A percentile compares a stretch with the other conserved stretches of the same genome.
phyloP scores from a whole-genome alignment of 441 rosid species.

The Brassica hybrid region DNA sequence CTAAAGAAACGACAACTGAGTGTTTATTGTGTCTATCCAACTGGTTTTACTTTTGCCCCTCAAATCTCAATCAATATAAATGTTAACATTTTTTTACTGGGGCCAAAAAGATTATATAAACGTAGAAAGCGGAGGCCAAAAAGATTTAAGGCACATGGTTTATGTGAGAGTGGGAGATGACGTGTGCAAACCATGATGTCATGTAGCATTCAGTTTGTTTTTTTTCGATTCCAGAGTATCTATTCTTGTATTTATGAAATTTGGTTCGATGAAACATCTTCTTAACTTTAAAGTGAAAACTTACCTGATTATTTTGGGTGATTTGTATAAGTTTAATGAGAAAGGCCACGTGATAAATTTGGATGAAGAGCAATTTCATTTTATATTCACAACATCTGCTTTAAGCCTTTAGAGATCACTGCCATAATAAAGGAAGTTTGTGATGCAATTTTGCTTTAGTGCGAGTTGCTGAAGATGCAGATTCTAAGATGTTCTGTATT shows the following conservation, averaged over 20 bases:
- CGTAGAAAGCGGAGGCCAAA: neutral
- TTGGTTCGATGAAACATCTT: too few species aligned
- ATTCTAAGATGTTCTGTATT: too few species aligned
- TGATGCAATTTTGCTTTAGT: neutral
- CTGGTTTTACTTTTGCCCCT: conserved; percentile 25
- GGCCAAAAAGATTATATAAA: neutral
- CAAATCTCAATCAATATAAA: conserved; percentile 20
- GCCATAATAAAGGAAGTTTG: neutral
- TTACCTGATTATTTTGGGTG: neutral
- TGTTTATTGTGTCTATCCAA: conserved; percentile 35
- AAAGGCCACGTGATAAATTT: neutral
- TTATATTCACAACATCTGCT: neutral
- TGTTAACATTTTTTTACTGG: neutral
- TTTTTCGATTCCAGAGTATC: too few species aligned
- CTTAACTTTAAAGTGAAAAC: too few species aligned
- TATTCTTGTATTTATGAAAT: too few species aligned
- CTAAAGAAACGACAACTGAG: conserved; percentile 28
- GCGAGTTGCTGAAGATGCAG: too few species aligned
- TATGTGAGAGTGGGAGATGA: conserved; percentile 31
- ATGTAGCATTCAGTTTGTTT: conserved; percentile 13
- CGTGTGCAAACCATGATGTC: conserved; percentile 35
- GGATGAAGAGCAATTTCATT: neutral
- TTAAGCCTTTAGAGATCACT: neutral
- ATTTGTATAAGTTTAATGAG: neutral
- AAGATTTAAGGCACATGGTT: conserved; percentile 16